A percentile compares a stretch with the other conserved stretches of the same genome.
These are phyloP conservation scores for Fraxinus pennsylvanica DNA, from an alignment of 257 asterid genomes.

Conservation along the genomic window DNA sequence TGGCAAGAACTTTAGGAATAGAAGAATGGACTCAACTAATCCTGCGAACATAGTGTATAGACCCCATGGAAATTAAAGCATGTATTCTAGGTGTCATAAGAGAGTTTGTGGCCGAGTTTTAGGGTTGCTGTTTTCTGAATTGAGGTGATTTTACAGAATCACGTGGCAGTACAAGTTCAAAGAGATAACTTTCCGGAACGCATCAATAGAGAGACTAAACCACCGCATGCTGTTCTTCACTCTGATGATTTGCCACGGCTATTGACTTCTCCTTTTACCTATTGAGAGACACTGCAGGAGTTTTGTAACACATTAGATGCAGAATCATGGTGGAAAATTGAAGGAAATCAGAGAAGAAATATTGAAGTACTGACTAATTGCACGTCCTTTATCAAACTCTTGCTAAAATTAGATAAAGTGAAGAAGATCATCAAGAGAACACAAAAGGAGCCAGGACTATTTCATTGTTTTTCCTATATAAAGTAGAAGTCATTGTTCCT, in stretches of 20 bases:
- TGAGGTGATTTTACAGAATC: conserved; percentile 61
- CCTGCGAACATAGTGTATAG: conserved; percentile 66
- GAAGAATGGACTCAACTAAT: conserved; percentile 52
- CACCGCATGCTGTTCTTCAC: conserved; percentile 81
- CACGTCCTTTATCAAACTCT: not conserved
- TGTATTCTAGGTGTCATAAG: conserved; percentile 3
- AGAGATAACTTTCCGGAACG: conserved; percentile 71
- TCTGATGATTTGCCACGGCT: conserved; percentile 39
- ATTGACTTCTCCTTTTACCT: conserved; percentile 26
- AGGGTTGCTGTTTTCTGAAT: conserved; percentile 8
- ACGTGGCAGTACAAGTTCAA: conserved; percentile 91
- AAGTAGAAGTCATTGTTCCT: not conserved
- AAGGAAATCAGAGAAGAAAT: conserved; percentile 1
- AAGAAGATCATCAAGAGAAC: conserved; percentile 3
- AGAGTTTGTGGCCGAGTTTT: not conserved
- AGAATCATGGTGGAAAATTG: conserved; percentile 14
- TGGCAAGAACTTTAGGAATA: not conserved
- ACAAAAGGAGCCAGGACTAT: not conserved
- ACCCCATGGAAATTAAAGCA: conserved; percentile 62
- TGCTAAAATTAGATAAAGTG: not conserved
- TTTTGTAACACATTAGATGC: conserved; percentile 17
- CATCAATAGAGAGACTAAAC: conserved; percentile 74
- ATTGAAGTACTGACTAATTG: not conserved
- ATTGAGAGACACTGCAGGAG: conserved; percentile 38
- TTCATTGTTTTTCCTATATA: not conserved